phyloP scores from a whole-genome alignment of 768 basidiomycete genomes.

The Collybia mongolica region DNA sequence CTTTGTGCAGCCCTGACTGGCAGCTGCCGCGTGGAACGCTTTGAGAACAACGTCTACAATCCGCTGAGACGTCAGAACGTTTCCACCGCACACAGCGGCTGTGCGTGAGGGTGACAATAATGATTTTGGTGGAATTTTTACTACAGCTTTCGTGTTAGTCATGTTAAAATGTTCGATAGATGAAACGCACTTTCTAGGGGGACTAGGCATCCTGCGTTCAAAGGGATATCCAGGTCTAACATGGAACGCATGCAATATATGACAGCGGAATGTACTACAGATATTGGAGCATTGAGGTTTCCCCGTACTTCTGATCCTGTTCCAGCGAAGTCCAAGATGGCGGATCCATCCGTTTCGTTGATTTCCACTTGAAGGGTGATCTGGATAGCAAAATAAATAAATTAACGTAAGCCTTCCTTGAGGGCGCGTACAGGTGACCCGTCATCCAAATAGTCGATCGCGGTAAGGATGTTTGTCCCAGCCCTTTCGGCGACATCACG shows the following conservation, averaged over 20 bases:
- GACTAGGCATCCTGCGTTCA: constrained; percentile 92
- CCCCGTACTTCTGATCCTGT: constrained; percentile 84
- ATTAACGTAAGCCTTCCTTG: not conserved
- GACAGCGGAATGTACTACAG: constrained; percentile 84
- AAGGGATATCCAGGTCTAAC: constrained; percentile 84
- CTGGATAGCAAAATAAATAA: constrained; percentile 29
- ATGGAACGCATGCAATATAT: constrained; percentile 90
- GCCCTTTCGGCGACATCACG: constrained; percentile 69
- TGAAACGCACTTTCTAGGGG: constrained; percentile 66
- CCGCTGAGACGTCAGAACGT: constrained; percentile 89
- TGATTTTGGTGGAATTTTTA: constrained; percentile 78
- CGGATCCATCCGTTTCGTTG: constrained; percentile 68
- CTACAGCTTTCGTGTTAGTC: constrained; percentile 29
- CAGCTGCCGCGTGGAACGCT: constrained; percentile 89
- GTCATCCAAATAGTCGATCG: constrained; percentile 86
- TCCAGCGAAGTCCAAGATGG: constrained; percentile 82
- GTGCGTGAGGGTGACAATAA: constrained; percentile 80
- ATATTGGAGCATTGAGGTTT: constrained; percentile 82
- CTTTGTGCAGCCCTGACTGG: constrained; percentile 94
- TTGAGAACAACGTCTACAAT: constrained; percentile 93
- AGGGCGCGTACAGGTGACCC: constrained; percentile 65
- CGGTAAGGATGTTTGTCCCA: constrained; percentile 61
- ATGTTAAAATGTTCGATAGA: not conserved
- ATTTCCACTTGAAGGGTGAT: constrained; percentile 79
- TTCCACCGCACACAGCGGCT: constrained; percentile 91